Evolutionary conservation across 176 grass and related monocot genomes (phyloP), one percentile per base, ranked within the genome.

Genomic region (Oryza meridionalis): DNA sequence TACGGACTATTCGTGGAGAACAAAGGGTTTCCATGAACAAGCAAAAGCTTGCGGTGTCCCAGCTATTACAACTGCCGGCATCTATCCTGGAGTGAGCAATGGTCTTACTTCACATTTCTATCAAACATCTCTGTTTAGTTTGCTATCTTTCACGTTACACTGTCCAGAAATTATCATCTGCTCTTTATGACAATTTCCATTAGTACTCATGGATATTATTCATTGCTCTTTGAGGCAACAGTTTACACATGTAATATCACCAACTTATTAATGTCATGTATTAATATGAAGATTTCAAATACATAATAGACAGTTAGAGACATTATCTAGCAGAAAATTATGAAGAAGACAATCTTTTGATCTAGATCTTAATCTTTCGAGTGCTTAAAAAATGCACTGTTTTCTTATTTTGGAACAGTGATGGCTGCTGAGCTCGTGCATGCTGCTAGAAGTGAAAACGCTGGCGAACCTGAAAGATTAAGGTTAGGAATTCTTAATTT

Each of bases 61-160:
- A 66, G 95, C 92, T 90, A 77, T 98, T 81, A 98, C 88, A 84
- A 93, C 95, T 51, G 90, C 88, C 13, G 95, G 95, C 86, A 98
- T 98, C 76, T 98, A 93, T 88, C 92, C 95, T 70, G 95, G 95
- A 91, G 87, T 98, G 27, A 98, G 95, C 95, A 94, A 95, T 85
- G 87, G 95, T 94, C n/a, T n/a, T n/a, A n/a, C 63, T 82, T 73
- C 68, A 77, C 67, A 79, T 79, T 55, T 45, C 24, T 72, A 26
- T 22, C n/a, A 27, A 29, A 69, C 35, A 62, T 9, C 37, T 49
- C 26, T 50, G 29, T 45, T 73, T 64, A 9, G 10, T 37, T 82
- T 72, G 50, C 32, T 42, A 27, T 7, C 59, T 81, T 59, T 71
- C 9, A 25, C 58, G 26, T 35, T 40, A 11, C 47, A 40, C 16